A percentile compares a stretch with the other conserved stretches of the same genome.
Evolutionary conservation across 345 rosid species (phyloP).

Genomic region (Luvunga scandens): DNA sequence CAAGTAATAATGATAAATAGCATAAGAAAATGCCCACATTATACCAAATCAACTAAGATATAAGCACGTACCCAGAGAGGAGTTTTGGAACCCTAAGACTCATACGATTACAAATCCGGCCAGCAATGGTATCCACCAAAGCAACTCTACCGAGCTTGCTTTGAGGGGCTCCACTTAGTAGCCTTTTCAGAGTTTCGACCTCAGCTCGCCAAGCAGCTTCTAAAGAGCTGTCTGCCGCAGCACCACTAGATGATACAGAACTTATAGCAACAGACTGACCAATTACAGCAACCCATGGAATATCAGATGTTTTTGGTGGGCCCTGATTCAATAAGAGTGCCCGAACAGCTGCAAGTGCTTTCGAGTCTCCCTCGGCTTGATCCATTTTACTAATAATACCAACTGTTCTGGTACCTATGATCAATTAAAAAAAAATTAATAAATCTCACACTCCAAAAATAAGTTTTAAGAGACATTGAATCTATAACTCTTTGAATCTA

Average conservation of each 20-base stretch:
- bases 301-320: constrained; percentile 87
- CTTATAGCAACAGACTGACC: constrained; percentile 96
- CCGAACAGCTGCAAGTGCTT: constrained; percentile 96
- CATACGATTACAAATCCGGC: constrained; percentile 90
- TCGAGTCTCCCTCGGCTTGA: constrained; percentile 82
- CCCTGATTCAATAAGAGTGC: constrained; percentile 91
- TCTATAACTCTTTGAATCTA: background rate
- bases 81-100: constrained; percentile 92
- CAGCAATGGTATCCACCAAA: constrained; percentile 82
- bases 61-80: constrained; percentile 74
- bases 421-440: constrained; percentile 7
- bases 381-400: constrained; percentile 93
- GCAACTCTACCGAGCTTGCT: constrained; percentile 95
- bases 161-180: constrained; percentile 80
- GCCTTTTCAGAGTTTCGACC: constrained; percentile 83
- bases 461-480: background rate
- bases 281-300: constrained; percentile 97
- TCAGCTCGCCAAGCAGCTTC: constrained; percentile 99
- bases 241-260: constrained; percentile 74
- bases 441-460: constrained; percentile 3
- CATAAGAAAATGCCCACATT: background rate
- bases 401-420: constrained; percentile 89
- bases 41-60: background rate
- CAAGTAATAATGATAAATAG: background rate
- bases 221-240: constrained; percentile 72